Conservation (phyloP, 305 asterid species). For the Fraxinus sp. region DNA sequence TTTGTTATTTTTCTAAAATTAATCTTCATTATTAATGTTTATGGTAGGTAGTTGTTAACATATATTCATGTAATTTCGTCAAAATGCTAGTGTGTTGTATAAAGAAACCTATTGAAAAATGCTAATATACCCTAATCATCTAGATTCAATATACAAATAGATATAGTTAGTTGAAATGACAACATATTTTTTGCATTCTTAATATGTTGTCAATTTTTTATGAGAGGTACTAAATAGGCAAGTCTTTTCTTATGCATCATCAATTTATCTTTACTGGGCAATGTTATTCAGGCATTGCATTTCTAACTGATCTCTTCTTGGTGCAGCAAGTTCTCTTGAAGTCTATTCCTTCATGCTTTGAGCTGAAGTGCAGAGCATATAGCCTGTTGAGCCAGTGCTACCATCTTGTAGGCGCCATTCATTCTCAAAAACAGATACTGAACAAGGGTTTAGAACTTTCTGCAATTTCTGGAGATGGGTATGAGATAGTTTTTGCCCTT, state of each 20-base stretch:
- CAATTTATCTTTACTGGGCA: constrained; percentile 15
- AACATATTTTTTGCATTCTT: background rate
- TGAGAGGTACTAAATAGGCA: background rate
- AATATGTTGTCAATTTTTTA: constrained; percentile 8
- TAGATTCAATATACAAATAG: constrained; percentile 1
- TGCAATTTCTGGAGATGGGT: constrained; percentile 89
- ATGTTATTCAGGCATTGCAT: background rate
- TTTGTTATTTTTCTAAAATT: background rate
- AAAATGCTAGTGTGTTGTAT: background rate
- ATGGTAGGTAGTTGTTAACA: background rate
- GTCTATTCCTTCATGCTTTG: constrained; percentile 95
- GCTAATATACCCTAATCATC: background rate
- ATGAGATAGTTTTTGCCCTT: constrained; percentile 28
- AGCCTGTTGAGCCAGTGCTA: constrained; percentile 95
- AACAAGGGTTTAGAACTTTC: constrained; percentile 86
- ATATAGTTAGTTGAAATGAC: constrained; percentile 7
- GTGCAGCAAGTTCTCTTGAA: constrained; percentile 95
- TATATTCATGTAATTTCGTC: background rate
- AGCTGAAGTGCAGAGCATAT: constrained; percentile 93
- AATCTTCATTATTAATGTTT: background rate
- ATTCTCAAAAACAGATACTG: constrained; percentile 83
- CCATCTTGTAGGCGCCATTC: constrained; percentile 95
- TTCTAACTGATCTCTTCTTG: constrained; percentile 30
- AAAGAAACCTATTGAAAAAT: background rate
- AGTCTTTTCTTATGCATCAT: background rate